Evolutionary conservation across 108 stramenopile genomes (phyloP).

Genomic region (Nitzschia inconspicua): DNA sequence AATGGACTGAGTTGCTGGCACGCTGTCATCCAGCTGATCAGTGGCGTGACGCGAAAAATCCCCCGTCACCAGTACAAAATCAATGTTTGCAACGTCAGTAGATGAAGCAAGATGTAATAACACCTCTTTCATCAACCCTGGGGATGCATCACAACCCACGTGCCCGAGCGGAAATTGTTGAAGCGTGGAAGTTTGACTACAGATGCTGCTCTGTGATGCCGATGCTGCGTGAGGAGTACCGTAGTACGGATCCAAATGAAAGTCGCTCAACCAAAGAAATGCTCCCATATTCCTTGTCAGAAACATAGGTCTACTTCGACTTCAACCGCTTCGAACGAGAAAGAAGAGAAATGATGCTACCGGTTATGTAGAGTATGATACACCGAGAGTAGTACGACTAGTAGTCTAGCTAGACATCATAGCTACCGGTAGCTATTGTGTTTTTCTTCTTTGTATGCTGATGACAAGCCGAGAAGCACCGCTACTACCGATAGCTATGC

Average conservation of each 20-base stretch:
- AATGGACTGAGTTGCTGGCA: conserved; percentile 26
- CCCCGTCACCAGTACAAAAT: conserved; percentile 52
- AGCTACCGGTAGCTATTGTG: no score
- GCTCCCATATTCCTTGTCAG: background rate
- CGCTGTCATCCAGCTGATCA: conserved; percentile 20
- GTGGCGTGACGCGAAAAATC: conserved; percentile 41
- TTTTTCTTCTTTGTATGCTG: no score
- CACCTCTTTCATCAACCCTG: conserved; percentile 7
- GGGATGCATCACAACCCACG: conserved; percentile 42
- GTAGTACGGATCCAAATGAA: conserved; percentile 69
- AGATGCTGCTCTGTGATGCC: background rate
- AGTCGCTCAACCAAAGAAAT: conserved; percentile 71
- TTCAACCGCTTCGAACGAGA: no score
- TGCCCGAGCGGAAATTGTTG: conserved; percentile 9
- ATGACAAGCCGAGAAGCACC: no score
- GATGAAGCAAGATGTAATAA: no score
- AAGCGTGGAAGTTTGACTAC: conserved; percentile 1
- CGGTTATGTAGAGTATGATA: no score
- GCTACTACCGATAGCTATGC: no score
- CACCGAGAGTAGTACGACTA: no score
- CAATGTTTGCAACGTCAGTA: conserved; percentile 7
- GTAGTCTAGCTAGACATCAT: no score
- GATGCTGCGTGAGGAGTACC: conserved; percentile 32
- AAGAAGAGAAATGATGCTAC: no score
- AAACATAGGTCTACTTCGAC: no score